A percentile compares a stretch with the other conserved stretches of the same genome.
Conservation (phyloP, 1,139 yeast species). For the Taphrina communis region DNA sequence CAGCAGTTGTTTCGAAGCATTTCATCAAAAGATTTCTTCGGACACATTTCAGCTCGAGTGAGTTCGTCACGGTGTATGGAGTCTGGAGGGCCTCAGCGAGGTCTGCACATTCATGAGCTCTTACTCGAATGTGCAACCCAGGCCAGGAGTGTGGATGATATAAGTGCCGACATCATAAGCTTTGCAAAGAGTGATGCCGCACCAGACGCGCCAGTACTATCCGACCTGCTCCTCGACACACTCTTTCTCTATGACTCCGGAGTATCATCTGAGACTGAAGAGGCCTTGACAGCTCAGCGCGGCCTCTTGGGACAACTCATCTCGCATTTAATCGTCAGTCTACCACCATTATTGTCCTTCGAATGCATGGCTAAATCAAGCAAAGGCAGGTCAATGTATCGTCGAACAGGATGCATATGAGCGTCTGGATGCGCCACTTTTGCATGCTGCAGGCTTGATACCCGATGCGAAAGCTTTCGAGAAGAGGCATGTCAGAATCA, state of each 20-base stretch:
- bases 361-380: constrained; percentile 20
- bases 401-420: constrained; percentile 26
- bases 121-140: constrained; percentile 16
- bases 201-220: constrained; percentile 17
- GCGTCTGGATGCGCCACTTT: constrained; percentile 31
- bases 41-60: not conserved
- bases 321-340: constrained; percentile 28
- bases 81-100: not conserved
- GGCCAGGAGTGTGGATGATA: not conserved
- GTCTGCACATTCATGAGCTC: constrained; percentile 12
- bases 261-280: constrained; percentile 20
- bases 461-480: constrained; percentile 47
- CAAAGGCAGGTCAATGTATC: constrained; percentile 17
- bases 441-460: constrained; percentile 19
- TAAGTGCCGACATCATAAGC: not conserved
- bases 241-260: constrained; percentile 30
- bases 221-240: constrained; percentile 23
- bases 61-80: constrained; percentile 10
- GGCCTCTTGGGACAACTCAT: constrained; percentile 9
- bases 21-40: not conserved
- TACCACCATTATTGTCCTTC: not conserved
- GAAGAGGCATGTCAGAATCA: constrained; percentile 57
- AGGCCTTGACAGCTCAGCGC: constrained; percentile 10
- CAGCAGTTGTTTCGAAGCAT: not conserved
- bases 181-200: constrained; percentile 21